phyloP scores from a whole-genome alignment of 2,329 filamentous ascomycete species.

The Colletotrichum tabaci region DNA sequence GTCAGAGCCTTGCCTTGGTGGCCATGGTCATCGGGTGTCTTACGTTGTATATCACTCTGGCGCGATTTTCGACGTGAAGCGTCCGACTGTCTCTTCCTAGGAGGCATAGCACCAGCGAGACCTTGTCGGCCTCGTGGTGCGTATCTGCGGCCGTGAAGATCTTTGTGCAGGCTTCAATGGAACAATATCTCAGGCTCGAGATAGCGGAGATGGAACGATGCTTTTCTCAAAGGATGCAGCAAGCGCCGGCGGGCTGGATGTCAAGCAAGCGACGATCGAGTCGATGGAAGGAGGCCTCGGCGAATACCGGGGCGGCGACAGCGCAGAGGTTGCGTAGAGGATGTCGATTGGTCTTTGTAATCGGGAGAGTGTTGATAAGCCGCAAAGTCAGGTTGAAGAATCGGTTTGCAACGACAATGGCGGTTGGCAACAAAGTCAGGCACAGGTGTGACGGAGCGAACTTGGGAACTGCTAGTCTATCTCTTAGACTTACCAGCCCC shows the following conservation, averaged over 20 bases:
- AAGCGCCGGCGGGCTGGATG: no score
- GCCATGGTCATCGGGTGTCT: slow-evolving; percentile 21
- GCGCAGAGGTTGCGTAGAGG: slow-evolving; percentile 3
- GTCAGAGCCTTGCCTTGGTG: slow-evolving; percentile 9
- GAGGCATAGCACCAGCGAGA: slow-evolving; percentile 4
- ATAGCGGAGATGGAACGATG: not conserved
- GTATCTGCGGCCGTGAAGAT: not conserved
- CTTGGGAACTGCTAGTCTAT: no score
- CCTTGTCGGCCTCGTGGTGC: not conserved
- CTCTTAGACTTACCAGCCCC: slow-evolving; percentile 12
- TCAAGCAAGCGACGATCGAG: not conserved
- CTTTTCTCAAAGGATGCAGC: not conserved
- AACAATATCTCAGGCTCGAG: not conserved
- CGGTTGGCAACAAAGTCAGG: not conserved
- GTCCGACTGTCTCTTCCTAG: slow-evolving; percentile 42
- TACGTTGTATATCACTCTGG: slow-evolving; percentile 61
- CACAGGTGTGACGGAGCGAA: not conserved
- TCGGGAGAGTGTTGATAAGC: no score
- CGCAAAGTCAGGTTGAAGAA: not conserved
- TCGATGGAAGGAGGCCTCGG: not conserved
- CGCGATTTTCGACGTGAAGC: slow-evolving; percentile 48
- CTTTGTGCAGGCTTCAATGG: not conserved
- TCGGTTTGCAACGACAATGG: not conserved
- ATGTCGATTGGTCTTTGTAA: not conserved
- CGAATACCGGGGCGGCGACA: not conserved